Percentiles rank a stretch among this genome's conserved stretches.
These are phyloP conservation scores for Psilocybe tampanensis DNA, from an alignment of 768 basidiomycete genomes.

Conservation along the genomic window DNA sequence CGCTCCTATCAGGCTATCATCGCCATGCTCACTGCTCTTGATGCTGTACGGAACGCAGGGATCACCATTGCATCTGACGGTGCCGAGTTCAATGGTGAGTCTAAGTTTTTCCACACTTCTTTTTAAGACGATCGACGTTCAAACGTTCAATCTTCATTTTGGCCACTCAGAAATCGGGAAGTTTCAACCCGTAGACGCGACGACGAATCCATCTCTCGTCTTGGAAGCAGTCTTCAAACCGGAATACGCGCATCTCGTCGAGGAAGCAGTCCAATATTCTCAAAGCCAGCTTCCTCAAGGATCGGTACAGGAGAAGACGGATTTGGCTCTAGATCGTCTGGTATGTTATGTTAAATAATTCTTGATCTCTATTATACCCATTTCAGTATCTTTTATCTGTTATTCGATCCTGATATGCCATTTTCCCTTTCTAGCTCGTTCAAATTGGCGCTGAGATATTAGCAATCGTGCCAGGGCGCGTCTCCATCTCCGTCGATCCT, in stretches of 20 bases:
- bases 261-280: slow-evolving; percentile 31
- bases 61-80: slow-evolving; percentile 37
- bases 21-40: slow-evolving; percentile 23
- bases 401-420: neutral
- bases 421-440: slow-evolving; percentile 29
- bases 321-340: slow-evolving; percentile 32
- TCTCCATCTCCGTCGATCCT: slow-evolving; percentile 38
- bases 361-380: neutral
- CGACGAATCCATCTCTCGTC: slow-evolving; percentile 38
- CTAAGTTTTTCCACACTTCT: slow-evolving; percentile 9
- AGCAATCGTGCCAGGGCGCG: slow-evolving; percentile 33
- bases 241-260: slow-evolving; percentile 32
- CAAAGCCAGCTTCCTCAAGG: slow-evolving; percentile 7
- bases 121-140: no score
- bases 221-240: slow-evolving; percentile 33
- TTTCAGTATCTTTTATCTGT: neutral
- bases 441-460: slow-evolving; percentile 34
- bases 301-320: slow-evolving; percentile 21
- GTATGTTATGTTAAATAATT: slow-evolving; percentile 23
- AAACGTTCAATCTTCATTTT: no score
- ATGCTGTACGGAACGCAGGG: slow-evolving; percentile 29
- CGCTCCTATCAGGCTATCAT: no score
- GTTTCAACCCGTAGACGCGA: slow-evolving; percentile 35
- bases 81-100: slow-evolving; percentile 35
- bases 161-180: slow-evolving; percentile 28